Percentiles rank a stretch among this genome's conserved stretches.
phyloP scores from a whole-genome alignment of 805 yeast genomes.

The Zygosaccharomyces kombuchaensis region DNA sequence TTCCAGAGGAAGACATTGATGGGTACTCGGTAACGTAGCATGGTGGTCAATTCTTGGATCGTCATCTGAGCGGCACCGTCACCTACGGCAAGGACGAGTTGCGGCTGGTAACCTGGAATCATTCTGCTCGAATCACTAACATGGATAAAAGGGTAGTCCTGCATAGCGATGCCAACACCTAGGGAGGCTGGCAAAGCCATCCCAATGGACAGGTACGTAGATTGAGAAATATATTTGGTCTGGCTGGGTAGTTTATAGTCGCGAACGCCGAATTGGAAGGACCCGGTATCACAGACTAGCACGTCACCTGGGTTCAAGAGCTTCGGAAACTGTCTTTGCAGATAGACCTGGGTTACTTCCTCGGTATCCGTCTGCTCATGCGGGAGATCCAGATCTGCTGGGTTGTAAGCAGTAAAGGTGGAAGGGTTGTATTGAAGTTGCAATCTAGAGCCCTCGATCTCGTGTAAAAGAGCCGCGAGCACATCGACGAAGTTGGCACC shows the following conservation, averaged over 20 bases:
- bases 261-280: conserved; percentile 72
- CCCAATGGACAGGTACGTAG: conserved; percentile 82
- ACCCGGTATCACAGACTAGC: conserved; percentile 77
- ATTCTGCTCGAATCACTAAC: conserved; percentile 27
- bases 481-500: conserved; percentile 50
- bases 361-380: conserved; percentile 6
- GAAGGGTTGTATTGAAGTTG: conserved; percentile 18
- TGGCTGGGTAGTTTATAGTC: conserved; percentile 59
- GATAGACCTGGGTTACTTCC: conserved; percentile 45
- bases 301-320: conserved; percentile 60
- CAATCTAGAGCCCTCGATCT: conserved; percentile 34
- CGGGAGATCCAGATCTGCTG: conserved; percentile 18
- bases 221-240: conserved; percentile 55
- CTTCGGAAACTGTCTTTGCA: conserved; percentile 40
- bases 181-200: conserved; percentile 82
- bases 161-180: conserved; percentile 73
- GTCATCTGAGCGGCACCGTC: conserved; percentile 97
- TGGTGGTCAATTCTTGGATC: conserved; percentile 72
- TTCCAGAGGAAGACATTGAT: conserved; percentile 74
- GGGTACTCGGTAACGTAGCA: conserved; percentile 52
- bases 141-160: conserved; percentile 41
- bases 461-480: conserved; percentile 39
- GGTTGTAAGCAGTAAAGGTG: conserved; percentile 23
- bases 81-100: conserved; percentile 75
- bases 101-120: conserved; percentile 35